These are phyloP conservation scores for Sporopachydermia lactativora DNA, from an alignment of 805 yeast species.

Conservation along the genomic window DNA sequence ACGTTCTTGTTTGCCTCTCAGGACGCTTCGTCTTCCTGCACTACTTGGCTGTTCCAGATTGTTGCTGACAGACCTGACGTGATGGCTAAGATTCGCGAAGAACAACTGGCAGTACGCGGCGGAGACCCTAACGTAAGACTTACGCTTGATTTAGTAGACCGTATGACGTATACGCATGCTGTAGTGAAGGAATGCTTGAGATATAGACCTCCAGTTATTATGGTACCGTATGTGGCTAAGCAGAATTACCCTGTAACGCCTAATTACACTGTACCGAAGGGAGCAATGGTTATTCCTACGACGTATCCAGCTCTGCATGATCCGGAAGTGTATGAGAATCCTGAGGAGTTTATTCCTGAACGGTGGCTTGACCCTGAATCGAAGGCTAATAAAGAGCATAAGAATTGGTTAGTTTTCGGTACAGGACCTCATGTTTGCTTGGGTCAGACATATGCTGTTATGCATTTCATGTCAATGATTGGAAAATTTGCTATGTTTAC, in stretches of 20 bases:
- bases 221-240: constrained; percentile 96
- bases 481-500: constrained; percentile 80
- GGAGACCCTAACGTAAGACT: constrained; percentile 56
- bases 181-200: constrained; percentile 89
- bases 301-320: constrained; percentile 93
- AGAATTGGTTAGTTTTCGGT: constrained; percentile 95
- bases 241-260: constrained; percentile 72
- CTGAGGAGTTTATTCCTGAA: constrained; percentile 90
- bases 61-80: constrained; percentile 94
- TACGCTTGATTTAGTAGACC: constrained; percentile 58
- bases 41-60: constrained; percentile 97
- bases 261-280: constrained; percentile 86
- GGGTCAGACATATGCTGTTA: constrained; percentile 88
- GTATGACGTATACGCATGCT: constrained; percentile 79
- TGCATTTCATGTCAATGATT: constrained; percentile 76
- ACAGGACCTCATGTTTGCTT: constrained; percentile 94
- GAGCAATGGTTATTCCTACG: constrained; percentile 94
- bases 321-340: constrained; percentile 90
- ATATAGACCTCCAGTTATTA: constrained; percentile 92
- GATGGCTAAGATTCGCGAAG: constrained; percentile 73
- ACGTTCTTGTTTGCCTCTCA: constrained; percentile 96
- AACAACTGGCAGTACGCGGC: constrained; percentile 72
- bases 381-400: constrained; percentile 57
- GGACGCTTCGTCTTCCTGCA: constrained; percentile 93
- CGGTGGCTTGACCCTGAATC: constrained; percentile 77